Evolutionary conservation across 768 basidiomycete genomes (phyloP), one percentile per base, ranked within the genome.

Genomic region (Tricholoma furcatifolium): DNA sequence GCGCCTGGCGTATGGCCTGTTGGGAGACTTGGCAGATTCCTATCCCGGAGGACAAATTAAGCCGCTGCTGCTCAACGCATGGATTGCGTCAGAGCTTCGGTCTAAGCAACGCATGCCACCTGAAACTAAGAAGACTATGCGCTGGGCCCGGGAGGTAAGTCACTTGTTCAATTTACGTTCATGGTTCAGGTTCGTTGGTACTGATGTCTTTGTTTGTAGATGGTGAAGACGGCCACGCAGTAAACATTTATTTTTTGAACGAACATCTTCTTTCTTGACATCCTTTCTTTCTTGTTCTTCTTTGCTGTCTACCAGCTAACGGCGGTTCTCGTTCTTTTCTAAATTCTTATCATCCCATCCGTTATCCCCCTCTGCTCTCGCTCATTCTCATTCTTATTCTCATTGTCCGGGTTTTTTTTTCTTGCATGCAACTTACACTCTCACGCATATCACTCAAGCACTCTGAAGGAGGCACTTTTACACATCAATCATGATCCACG

Each of bases 1-100:
- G 61, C 85, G 87, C 63, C 70, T 91, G 47, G 81, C 81, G 4
- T 85, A 90, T 56, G 97, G 96, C 36, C 80, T 98, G 7, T 73
- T 98, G 55, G 97, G 97, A 51, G 97, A 99, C 64, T 77, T 99
- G 17, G 94, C 93, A 1, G 92, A 95, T 63, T 80, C 83, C 30
- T 98, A 91, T 82, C 81, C 87, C 32, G 74, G 78, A 50, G 90
- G 91, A 24, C 79, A 92, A 65, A 78, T 98, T 61, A 91, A 91
- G 75, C 85, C 87, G 24, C 68, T 83, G 43, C 74, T 98, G 52
- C 78, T 93, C 41, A 72, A 82, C 36, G 85, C 87, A 32, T 97
- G 95, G 94, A 72, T 90, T 57, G 87, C 83, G 0, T 70, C 72
- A 18, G 84, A 91, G 58, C 71, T 95, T 60, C 82, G 90, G 57